phyloP scores from a whole-genome alignment of 805 yeast genomes.

The Saccharomycopsis olivae region DNA sequence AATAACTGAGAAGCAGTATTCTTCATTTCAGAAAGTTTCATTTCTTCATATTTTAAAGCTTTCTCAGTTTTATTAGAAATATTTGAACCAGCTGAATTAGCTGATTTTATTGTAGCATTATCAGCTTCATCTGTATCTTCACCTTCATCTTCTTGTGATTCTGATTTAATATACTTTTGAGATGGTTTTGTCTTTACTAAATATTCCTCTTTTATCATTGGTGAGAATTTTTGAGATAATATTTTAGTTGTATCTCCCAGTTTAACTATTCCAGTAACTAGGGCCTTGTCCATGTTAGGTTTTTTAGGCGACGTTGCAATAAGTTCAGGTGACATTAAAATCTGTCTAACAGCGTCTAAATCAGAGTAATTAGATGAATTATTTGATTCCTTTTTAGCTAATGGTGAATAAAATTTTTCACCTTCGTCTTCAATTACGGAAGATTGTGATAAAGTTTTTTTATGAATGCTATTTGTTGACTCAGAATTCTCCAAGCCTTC shows the following conservation, averaged over 20 bases:
- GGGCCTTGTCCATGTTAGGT: neutral
- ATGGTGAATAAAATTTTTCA: conserved; percentile 15
- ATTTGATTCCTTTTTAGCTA: conserved; percentile 8
- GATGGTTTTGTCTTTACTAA: neutral
- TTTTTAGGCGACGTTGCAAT: conserved; percentile 15
- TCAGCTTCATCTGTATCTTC: conserved; percentile 9
- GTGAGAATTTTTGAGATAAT: conserved; percentile 4
- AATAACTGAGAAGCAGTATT: conserved; percentile 11
- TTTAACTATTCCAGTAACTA: neutral
- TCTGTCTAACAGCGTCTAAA: conserved; percentile 17
- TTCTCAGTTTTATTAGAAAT: conserved; percentile 16
- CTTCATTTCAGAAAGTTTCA: conserved; percentile 11
- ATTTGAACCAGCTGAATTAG: conserved; percentile 3
- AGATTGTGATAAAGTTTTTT: conserved; percentile 8
- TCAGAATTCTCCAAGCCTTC: neutral
- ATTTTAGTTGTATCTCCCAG: neutral
- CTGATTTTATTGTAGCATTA: conserved; percentile 10
- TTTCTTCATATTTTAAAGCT: conserved; percentile 16
- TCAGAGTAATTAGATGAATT: conserved; percentile 14
- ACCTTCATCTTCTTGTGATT: neutral
- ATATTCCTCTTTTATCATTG: conserved; percentile 7
- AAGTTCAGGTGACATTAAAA: conserved; percentile 15
- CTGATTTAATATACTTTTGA: neutral
- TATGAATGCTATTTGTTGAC: neutral
- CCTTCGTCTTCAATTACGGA: conserved; percentile 17